Percentiles rank a stretch among this genome's conserved stretches.
phyloP scores from a whole-genome alignment of 768 basidiomycete genomes.

The Jaapia argillacea region DNA sequence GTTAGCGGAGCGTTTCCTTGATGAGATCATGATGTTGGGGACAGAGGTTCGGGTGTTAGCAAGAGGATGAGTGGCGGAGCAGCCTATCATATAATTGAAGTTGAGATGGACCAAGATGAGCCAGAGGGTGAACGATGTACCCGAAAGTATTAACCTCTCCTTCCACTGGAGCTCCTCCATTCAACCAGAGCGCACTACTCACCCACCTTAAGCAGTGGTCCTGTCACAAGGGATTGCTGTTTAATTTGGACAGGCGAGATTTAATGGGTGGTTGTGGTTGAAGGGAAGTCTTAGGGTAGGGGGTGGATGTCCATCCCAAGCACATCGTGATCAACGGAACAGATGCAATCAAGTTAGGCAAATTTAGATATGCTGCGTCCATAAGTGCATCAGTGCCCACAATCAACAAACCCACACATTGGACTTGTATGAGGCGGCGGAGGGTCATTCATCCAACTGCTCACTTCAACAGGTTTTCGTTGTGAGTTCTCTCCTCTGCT shows the following conservation, averaged over 20 bases:
- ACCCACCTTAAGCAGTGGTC: slow-evolving; percentile 46
- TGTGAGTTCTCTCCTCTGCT: too few species aligned
- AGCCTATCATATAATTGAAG: slow-evolving; percentile 29
- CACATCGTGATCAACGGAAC: slow-evolving; percentile 40
- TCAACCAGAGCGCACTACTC: slow-evolving; percentile 63
- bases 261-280: slow-evolving; percentile 47
- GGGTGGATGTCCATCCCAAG: slow-evolving; percentile 23
- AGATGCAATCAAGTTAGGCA: slow-evolving; percentile 40
- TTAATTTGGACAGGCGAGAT: slow-evolving; percentile 36
- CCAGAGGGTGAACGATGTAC: slow-evolving; percentile 22
- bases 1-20: slow-evolving; percentile 59
- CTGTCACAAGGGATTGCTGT: slow-evolving; percentile 73
- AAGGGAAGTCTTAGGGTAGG: slow-evolving; percentile 38
- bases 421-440: too few species aligned
- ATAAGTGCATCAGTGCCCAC: slow-evolving; percentile 72
- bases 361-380: slow-evolving; percentile 50
- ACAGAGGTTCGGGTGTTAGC: slow-evolving; percentile 55
- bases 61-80: slow-evolving; percentile 47
- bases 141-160: slow-evolving; percentile 65
- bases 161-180: slow-evolving; percentile 53
- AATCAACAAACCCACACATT: slow-evolving; percentile 85
- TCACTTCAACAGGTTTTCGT: too few species aligned
- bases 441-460: too few species aligned
- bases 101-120: neutral
- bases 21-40: slow-evolving; percentile 60